These are phyloP conservation scores for Aspergillus egyptiacus DNA, from an alignment of 495 filamentous ascomycete species.

Conservation along the genomic window DNA sequence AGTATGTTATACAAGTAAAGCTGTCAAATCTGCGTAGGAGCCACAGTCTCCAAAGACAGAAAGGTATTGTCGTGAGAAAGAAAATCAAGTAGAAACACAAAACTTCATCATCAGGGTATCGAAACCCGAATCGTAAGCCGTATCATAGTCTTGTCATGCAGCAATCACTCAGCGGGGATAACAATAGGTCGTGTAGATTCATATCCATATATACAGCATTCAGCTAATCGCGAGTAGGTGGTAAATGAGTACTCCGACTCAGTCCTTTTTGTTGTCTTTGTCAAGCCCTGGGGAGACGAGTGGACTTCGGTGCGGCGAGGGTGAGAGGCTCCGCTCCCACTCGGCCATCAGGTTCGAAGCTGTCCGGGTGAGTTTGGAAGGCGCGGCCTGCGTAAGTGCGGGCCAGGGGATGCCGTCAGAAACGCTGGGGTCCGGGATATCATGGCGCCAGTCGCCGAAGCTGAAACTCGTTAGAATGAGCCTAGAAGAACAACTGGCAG, in stretches of 20 bases:
- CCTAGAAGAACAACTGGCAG: not conserved
- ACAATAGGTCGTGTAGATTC: slow-evolving; percentile 21
- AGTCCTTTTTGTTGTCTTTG: slow-evolving; percentile 38
- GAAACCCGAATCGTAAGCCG: slow-evolving; percentile 28
- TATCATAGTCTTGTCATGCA: slow-evolving; percentile 25
- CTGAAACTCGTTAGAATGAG: slow-evolving; percentile 19
- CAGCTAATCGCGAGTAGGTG: not conserved
- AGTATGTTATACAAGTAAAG: no score
- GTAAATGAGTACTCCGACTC: slow-evolving; percentile 6
- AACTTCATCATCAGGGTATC: not conserved
- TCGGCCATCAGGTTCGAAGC: slow-evolving; percentile 70
- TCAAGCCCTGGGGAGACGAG: slow-evolving; percentile 16
- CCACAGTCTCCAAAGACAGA: no score
- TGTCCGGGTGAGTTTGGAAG: slow-evolving; percentile 62
- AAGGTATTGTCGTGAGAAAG: not conserved
- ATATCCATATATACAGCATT: slow-evolving; percentile 24
- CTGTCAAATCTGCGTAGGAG: no score
- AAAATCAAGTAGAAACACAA: not conserved
- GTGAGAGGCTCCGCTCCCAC: slow-evolving; percentile 57
- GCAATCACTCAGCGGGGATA: no score
- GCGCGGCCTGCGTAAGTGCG: slow-evolving; percentile 56
- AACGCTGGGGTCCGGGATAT: slow-evolving; percentile 31
- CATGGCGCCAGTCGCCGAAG: slow-evolving; percentile 41
- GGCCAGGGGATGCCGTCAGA: slow-evolving; percentile 63
- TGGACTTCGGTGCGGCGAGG: slow-evolving; percentile 27